Base-by-base conservation (phyloP, 371 early-diverging fungal species). In the Mortierella sp. region DNA sequence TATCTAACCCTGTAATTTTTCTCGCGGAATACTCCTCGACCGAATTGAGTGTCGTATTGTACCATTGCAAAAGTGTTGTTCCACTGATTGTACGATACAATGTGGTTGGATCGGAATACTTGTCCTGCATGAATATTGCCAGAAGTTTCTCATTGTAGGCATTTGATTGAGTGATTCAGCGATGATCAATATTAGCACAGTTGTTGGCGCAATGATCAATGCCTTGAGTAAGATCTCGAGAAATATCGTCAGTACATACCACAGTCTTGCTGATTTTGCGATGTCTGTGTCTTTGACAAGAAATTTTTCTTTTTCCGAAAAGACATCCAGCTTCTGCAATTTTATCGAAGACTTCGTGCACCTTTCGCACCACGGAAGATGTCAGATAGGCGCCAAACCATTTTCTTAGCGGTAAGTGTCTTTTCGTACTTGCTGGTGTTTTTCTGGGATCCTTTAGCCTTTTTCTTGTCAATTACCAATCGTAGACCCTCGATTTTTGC, bases 241-340 rank as follows among this genome's bases (percentile, higher is more conserved):
- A 58, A 58, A 31, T 29, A 13, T 60, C 8, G 45, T 70, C 63
- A 40, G 57, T 57, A 45, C 59, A 70, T 19, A 22, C 13, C 4
- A 37, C 37, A 42, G 40, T 5, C 12, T 8, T 17, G 10, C 23
- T 13, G 34, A 58, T 35, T 58, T 34, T n/a, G 35, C 31, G 2
- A 32, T n/a, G 31, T 19, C 32, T 28, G 35, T 31, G 3, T 37
- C 42, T 40, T 42, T 15, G 43, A 42, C 43, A 42, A 42, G 43
- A 15, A 42, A 42, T 15, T 42, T 42, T 2, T 32, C 60, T 40
- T 15, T 57, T 19, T 57, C 34, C 3, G 8, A 31, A 57, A 22
- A 53, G 15, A 53, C 53, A 15, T 53, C 53, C 29, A 53, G 53
- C 29, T 53, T 53, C 29, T 15, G 29, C 15, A 53, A 15, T 22